Evolutionary conservation across 2,329 filamentous ascomycete species (phyloP), one percentile per base, ranked within the genome.

Genomic region (Tolypocladium nubicola): DNA sequence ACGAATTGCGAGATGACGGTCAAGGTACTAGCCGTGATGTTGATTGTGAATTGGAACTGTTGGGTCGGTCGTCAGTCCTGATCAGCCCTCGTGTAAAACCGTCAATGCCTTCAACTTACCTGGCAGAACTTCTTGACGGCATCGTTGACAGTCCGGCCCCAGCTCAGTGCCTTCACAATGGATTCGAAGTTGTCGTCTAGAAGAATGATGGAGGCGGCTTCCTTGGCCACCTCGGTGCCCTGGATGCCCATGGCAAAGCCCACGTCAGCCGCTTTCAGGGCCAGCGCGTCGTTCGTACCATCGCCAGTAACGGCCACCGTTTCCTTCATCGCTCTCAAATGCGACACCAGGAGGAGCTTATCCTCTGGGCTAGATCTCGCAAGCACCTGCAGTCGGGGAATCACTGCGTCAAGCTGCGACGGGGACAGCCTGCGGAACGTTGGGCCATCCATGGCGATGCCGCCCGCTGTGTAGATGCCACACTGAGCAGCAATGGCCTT

Each of bases 341-440:
- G 76, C 63, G 80, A 82, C 38, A 88, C 85, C 39, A 89, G 76
- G 41, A 81, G 79, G 16, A 83, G 75, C 70, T 89, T 89, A 62
- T 89, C 86, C 61, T 88, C 84, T 0, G 86, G 86, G 49, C 83
- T 87, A 0, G 85, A 87, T 54, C 85, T 79, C 35, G 86, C 86
- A 50, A 89, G 76, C 21, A 89, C 84, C 62, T 86, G 85, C 1
- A 89, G 76, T 52, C 84, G 80, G 7, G 82, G 83, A 45, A 86
- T 81, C 26, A 83, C 71, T 1, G 75, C 73, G 55, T 80, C 68
- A 67, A 72, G 65, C 19, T 77, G 64, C 67, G 79, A 53, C 41
- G 85, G 84, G 1, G 64, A 66, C 3, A 75, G 70, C 78, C 81
- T 70, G 73, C 84, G 60, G 76, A 87, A 87, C 73, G 66, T 83